Evolutionary conservation across 208 protist species (phyloP).

Genomic region (Acanthamoeba sp.): DNA sequence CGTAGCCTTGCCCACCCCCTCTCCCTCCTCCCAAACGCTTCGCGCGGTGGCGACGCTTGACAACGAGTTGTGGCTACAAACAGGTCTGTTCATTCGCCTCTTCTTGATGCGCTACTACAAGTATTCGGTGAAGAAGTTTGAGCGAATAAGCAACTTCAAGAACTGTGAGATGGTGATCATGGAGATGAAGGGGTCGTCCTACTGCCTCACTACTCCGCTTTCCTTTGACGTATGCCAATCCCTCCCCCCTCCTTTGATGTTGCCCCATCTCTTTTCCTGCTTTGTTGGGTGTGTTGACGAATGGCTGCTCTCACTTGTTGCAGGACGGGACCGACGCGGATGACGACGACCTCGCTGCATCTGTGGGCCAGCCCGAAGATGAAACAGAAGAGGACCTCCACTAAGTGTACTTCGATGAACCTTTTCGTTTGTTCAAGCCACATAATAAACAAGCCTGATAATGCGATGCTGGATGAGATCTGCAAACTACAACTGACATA

Average conservation of each 20-base stretch:
- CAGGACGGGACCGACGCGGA: background rate
- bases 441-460: no score
- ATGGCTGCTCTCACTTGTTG: background rate
- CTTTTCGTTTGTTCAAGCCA: no score
- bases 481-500: no score
- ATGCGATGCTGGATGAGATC: background rate
- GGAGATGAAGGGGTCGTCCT: constrained; percentile 3
- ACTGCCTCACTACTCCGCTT: constrained; percentile 21
- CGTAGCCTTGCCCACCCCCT: no score
- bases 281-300: no score
- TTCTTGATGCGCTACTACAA: constrained; percentile 79
- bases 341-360: background rate
- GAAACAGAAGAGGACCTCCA: background rate
- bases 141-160: constrained; percentile 73
- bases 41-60: no score
- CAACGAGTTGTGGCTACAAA: background rate
- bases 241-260: background rate
- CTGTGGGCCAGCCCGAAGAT: background rate
- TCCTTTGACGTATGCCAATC: background rate
- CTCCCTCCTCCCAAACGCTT: background rate
- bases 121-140: constrained; percentile 75
- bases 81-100: constrained; percentile 63
- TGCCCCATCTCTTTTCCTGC: background rate
- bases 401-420: no score
- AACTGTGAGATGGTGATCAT: constrained; percentile 77